These are phyloP conservation scores for Colletotrichum sansevieriae DNA, from an alignment of 2,329 filamentous ascomycete species.

Conservation along the genomic window DNA sequence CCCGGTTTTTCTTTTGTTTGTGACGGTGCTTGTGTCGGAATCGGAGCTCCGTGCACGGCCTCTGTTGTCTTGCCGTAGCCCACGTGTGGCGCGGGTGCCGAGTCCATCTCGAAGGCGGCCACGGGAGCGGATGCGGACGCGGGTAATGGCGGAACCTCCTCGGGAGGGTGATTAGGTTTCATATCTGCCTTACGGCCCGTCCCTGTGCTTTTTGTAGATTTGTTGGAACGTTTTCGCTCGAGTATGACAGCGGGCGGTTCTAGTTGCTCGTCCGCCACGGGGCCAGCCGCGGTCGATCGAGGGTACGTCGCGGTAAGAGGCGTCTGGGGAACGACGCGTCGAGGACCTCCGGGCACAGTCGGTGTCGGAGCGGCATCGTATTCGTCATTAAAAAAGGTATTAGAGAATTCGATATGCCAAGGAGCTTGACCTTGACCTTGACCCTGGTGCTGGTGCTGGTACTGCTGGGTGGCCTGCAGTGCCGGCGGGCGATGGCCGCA, in stretches of 20 bases:
- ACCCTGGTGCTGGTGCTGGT: conserved; percentile 46
- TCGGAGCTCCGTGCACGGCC: conserved; percentile 60
- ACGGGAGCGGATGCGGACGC: conserved; percentile 52
- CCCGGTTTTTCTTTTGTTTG: conserved; percentile 78
- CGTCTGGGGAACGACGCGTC: conserved; percentile 53
- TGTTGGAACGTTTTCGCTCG: conserved; percentile 31
- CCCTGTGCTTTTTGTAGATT: conserved; percentile 32
- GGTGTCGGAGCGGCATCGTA: conserved; percentile 89
- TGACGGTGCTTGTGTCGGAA: conserved; percentile 62
- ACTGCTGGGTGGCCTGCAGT: conserved; percentile 43
- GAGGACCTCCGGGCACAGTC: conserved; percentile 83
- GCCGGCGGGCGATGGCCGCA: conserved; percentile 63
- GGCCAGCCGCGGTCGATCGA: conserved; percentile 13
- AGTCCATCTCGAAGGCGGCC: conserved; percentile 59
- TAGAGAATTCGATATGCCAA: conserved; percentile 64
- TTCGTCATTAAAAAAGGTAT: conserved; percentile 64
- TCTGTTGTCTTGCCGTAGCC: conserved; percentile 72
- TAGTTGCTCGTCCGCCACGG: conserved; percentile 24
- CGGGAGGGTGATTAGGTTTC: conserved; percentile 12
- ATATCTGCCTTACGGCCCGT: conserved; percentile 30
- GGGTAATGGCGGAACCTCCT: conserved; percentile 17
- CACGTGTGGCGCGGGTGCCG: conserved; percentile 69
- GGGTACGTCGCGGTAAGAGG: conserved; percentile 41
- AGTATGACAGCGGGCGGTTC: conserved; percentile 29
- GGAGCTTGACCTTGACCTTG: conserved; percentile 46